Conservation (phyloP, 306 rosid genomes). For the Prunus mume region DNA sequence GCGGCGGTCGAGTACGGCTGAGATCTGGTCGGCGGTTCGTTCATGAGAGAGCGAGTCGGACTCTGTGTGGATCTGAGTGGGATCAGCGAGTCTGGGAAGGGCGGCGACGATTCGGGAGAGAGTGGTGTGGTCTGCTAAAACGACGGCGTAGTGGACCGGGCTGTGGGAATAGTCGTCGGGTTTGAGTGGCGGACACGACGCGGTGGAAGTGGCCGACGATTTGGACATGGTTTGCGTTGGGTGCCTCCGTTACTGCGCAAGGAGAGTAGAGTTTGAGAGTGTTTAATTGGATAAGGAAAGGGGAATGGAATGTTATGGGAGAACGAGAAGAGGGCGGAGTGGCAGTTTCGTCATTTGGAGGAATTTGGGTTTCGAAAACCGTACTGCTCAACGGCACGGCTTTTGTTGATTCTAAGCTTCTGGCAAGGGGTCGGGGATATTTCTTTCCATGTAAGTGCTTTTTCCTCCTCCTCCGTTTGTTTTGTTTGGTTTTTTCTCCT, state of each 20-base stretch:
- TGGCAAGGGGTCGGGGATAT: neutral
- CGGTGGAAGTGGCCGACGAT: conserved; percentile 28
- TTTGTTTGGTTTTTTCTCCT: neutral
- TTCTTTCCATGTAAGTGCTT: conserved; percentile 11
- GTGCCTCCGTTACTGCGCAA: neutral
- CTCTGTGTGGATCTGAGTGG: conserved; percentile 56
- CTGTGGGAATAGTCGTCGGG: conserved; percentile 68
- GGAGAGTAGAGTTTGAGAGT: neutral
- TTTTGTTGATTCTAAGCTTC: conserved; percentile 21
- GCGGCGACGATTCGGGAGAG: conserved; percentile 60
- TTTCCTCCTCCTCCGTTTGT: neutral
- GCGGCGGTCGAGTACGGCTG: conserved; percentile 78
- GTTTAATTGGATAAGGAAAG: neutral
- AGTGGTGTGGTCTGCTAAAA: conserved; percentile 43
- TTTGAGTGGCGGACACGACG: conserved; percentile 51
- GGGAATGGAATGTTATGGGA: conserved; percentile 9
- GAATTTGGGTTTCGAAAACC: conserved; percentile 12
- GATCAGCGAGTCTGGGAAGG: conserved; percentile 73
- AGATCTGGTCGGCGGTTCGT: conserved; percentile 61
- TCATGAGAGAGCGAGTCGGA: conserved; percentile 82
- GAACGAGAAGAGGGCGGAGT: conserved; percentile 7
- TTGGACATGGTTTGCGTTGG: conserved; percentile 52
- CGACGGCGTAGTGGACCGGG: conserved; percentile 83
- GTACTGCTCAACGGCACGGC: conserved; percentile 38
- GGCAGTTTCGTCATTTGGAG: conserved; percentile 22